Evolutionary conservation across 768 basidiomycete species (phyloP).

Genomic region (Mycena haematopus): DNA sequence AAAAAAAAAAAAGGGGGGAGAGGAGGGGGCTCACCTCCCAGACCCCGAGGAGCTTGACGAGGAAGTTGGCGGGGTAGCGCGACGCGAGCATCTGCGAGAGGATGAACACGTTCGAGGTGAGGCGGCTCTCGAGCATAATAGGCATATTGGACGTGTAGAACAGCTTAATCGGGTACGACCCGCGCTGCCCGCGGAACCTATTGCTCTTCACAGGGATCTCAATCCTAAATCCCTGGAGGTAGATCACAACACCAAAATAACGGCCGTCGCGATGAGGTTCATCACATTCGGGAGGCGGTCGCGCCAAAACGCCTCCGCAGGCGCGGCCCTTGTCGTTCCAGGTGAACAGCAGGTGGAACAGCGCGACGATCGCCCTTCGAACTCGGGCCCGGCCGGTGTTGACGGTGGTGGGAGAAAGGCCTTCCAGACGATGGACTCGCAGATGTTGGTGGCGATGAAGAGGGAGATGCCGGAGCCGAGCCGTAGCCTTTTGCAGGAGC

Average conservation of each 20-base stretch:
- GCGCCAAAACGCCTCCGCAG: constrained; percentile 98
- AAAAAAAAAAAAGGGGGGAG: not conserved
- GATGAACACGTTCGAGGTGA: constrained; percentile 95
- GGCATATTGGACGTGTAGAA: constrained; percentile 99
- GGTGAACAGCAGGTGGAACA: constrained; percentile 98
- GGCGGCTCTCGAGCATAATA: constrained; percentile 96
- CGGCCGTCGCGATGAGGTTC: constrained; percentile 92
- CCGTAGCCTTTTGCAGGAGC: constrained; percentile 98
- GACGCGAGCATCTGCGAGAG: constrained; percentile 93
- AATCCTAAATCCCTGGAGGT: constrained; percentile 98
- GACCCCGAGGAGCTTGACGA: constrained; percentile 91
- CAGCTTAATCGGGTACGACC: constrained; percentile 94
- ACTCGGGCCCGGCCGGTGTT: constrained; percentile 99
- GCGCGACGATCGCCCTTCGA: constrained; percentile 96
- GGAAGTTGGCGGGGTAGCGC: constrained; percentile 89
- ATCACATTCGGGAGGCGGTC: constrained; percentile 96
- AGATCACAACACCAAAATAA: constrained; percentile 96
- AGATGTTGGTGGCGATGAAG: constrained; percentile 99
- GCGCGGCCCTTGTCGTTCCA: constrained; percentile 99
- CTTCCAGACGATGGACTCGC: constrained; percentile 99
- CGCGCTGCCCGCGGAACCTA: constrained; percentile 94
- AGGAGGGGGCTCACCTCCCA: constrained; percentile 81
- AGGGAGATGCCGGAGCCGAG: constrained; percentile 97
- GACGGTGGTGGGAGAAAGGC: constrained; percentile 96
- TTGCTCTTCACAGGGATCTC: constrained; percentile 99